Conservation (phyloP, 441 rosid species). For the Erodium trifolium region DNA sequence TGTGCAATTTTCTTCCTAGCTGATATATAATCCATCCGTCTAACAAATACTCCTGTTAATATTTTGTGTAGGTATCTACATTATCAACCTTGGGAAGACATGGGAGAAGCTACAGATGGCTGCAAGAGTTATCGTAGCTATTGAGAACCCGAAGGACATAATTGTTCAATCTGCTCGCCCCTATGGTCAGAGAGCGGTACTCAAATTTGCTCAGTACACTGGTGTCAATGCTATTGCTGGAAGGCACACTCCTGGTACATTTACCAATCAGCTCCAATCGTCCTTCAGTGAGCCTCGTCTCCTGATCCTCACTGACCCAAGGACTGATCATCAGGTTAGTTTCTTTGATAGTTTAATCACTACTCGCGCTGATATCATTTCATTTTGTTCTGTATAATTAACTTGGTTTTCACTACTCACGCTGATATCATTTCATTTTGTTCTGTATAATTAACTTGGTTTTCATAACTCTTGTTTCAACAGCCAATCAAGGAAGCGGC, state of each 20-base stretch:
- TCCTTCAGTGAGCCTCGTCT: constrained; percentile 75
- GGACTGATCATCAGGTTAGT: constrained; percentile 83
- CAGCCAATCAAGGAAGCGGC: constrained; percentile 97
- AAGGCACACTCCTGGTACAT: too few species aligned
- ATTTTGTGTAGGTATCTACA: constrained; percentile 31
- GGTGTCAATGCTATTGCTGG: constrained; percentile 63
- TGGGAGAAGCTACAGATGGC: constrained; percentile 91
- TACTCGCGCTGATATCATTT: too few species aligned
- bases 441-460: not conserved
- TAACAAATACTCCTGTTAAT: not conserved
- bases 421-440: not conserved
- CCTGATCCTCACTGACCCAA: constrained; percentile 77
- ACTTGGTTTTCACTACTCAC: not conserved
- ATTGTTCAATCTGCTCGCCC: constrained; percentile 92
- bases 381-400: not conserved
- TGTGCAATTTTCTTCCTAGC: not conserved
- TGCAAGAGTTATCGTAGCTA: constrained; percentile 75
- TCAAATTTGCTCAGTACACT: constrained; percentile 86
- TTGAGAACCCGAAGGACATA: constrained; percentile 85
- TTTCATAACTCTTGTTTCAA: constrained; percentile 6
- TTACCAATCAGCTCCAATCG: too few species aligned
- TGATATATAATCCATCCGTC: not conserved
- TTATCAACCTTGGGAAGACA: constrained; percentile 43
- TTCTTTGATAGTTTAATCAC: not conserved
- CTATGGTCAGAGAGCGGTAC: constrained; percentile 79